Conservation (phyloP, 352 stramenopile genomes). For the Halophytophthora polymorphica region DNA sequence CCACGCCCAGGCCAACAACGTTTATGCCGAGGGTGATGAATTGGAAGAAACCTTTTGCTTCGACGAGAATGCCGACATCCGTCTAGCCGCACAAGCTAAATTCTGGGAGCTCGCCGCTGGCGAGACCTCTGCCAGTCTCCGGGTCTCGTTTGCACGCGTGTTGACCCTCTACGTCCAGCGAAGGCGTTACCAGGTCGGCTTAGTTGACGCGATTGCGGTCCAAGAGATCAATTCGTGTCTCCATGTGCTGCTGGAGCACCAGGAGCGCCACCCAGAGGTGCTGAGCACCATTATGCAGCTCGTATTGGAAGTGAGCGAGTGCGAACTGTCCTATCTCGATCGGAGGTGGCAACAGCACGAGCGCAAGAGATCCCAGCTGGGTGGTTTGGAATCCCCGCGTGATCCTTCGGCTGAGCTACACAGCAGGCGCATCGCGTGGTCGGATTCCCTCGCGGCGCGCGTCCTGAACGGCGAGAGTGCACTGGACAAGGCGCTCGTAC, state of each 20-base stretch:
- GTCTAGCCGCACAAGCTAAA: constrained; percentile 27
- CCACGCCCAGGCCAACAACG: not conserved
- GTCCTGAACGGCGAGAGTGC: constrained; percentile 33
- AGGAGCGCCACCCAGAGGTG: constrained; percentile 27
- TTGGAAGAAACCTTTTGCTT: constrained; percentile 51
- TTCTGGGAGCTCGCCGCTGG: constrained; percentile 39
- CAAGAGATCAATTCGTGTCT: constrained; percentile 42
- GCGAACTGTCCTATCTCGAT: constrained; percentile 36
- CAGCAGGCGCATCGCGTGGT: constrained; percentile 16
- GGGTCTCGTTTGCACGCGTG: constrained; percentile 29
- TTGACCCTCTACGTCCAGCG: constrained; percentile 35
- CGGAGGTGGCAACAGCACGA: constrained; percentile 23
- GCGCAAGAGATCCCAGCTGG: not conserved
- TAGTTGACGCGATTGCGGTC: constrained; percentile 9
- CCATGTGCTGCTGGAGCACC: constrained; percentile 21
- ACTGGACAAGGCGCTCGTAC: constrained; percentile 24
- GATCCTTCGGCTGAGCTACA: not conserved
- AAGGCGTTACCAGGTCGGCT: constrained; percentile 25
- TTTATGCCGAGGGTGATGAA: constrained; percentile 15
- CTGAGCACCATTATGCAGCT: constrained; percentile 30
- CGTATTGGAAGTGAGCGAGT: constrained; percentile 31
- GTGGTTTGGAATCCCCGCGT: not conserved
- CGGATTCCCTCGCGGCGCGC: constrained; percentile 28
- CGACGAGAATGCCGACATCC: constrained; percentile 37
- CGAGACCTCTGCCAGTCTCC: constrained; percentile 12